These are phyloP conservation scores for Arctostaphylos glauca DNA, from an alignment of 148 eudicot genomes.

Conservation along the genomic window DNA sequence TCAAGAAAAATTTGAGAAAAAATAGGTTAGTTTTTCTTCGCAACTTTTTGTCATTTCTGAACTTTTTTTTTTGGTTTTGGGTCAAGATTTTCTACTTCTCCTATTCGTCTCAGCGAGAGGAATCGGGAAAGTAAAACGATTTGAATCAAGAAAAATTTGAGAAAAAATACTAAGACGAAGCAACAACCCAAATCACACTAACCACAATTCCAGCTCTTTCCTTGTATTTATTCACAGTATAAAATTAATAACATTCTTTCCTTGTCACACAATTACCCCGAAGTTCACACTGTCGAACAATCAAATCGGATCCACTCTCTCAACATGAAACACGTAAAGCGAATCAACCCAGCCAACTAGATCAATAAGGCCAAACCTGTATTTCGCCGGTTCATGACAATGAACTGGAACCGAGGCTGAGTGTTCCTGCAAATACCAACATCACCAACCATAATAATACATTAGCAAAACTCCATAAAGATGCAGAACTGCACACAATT, in stretches of 20 bases:
- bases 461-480: neutral
- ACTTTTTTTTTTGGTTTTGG: neutral
- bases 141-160: no score
- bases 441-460: neutral
- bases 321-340: neutral
- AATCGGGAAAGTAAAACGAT: neutral
- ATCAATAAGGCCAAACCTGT: constrained; percentile 40
- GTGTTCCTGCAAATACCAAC: constrained; percentile 46
- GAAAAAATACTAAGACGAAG: neutral
- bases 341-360: neutral
- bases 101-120: neutral
- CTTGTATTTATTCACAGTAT: neutral
- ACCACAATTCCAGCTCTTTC: neutral
- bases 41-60: neutral
- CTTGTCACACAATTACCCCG: neutral
- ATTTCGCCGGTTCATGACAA: constrained; percentile 77
- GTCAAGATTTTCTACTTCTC: neutral
- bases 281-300: neutral
- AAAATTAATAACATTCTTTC: neutral
- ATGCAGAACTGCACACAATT: neutral
- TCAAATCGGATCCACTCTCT: neutral
- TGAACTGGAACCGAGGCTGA: constrained; percentile 76
- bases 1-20: neutral
- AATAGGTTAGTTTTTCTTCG: neutral
- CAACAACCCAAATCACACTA: neutral